Percentiles rank a stretch among this genome's conserved stretches.
Conservation (phyloP, 495 filamentous ascomycete genomes). For the Wilcoxina mikolae region DNA sequence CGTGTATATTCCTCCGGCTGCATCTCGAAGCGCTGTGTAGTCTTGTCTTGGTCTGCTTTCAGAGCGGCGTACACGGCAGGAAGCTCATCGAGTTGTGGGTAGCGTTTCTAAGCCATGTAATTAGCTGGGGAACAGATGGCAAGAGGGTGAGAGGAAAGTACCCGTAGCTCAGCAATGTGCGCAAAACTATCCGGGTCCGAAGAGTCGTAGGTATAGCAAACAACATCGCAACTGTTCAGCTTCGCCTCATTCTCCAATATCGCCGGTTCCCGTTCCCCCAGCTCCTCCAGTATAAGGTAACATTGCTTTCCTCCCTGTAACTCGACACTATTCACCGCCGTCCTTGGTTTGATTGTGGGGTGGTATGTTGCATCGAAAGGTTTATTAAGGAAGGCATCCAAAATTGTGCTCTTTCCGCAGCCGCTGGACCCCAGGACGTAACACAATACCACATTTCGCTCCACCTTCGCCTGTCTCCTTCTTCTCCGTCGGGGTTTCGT, state of each 20-base stretch:
- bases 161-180: constrained; percentile 67
- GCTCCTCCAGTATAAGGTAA: constrained; percentile 79
- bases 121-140: constrained; percentile 6
- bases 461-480: constrained; percentile 64
- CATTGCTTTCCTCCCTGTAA: constrained; percentile 91
- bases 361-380: constrained; percentile 76
- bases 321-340: constrained; percentile 91
- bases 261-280: constrained; percentile 87
- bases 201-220: constrained; percentile 94
- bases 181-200: constrained; percentile 88
- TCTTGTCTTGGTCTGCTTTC: constrained; percentile 89
- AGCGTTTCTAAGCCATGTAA: constrained; percentile 32
- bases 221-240: constrained; percentile 81
- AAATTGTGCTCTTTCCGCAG: constrained; percentile 65
- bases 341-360: constrained; percentile 85
- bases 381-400: constrained; percentile 80
- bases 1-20: constrained; percentile 89
- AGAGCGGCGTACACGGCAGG: constrained; percentile 82
- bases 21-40: constrained; percentile 73
- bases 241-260: constrained; percentile 84
- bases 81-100: constrained; percentile 69
- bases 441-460: constrained; percentile 89
- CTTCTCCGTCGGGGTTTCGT: constrained; percentile 80
- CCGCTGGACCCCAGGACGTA: constrained; percentile 76
- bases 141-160: constrained; percentile 27